Percentiles rank a stretch among this genome's conserved stretches.
Conservation (phyloP, 495 filamentous ascomycete species). For the Thozetella sp. region DNA sequence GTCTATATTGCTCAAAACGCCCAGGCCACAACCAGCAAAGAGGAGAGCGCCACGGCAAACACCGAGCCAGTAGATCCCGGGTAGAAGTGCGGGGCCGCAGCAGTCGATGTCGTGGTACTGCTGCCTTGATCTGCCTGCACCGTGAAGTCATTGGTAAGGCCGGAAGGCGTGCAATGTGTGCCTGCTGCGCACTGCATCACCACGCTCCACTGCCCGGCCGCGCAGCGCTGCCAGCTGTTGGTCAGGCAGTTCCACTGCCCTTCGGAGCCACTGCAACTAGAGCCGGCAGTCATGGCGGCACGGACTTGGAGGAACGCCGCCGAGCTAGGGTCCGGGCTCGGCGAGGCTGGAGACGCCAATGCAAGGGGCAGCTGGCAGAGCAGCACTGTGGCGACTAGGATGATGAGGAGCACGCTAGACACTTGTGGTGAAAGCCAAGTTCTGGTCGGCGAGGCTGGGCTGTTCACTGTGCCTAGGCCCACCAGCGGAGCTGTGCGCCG, state of each 20-base stretch:
- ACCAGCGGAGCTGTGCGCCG: not conserved
- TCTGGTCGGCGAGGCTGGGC: no score
- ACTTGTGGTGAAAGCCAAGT: no score
- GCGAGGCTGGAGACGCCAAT: not conserved
- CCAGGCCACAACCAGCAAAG: no score
- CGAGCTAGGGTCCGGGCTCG: not conserved
- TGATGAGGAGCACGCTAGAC: not conserved
- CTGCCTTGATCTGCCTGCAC: constrained; percentile 1
- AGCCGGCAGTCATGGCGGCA: constrained; percentile 13
- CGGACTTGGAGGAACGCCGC: not conserved
- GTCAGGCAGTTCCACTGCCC: constrained; percentile 42
- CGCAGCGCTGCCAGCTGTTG: constrained; percentile 37
- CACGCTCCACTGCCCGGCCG: constrained; percentile 27
- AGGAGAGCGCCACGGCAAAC: no score
- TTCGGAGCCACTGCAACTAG: constrained; percentile 25
- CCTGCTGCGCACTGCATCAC: constrained; percentile 28
- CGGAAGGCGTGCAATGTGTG: constrained; percentile 28
- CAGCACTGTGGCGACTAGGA: not conserved
- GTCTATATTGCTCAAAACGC: no score
- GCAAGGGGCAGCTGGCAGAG: not conserved
- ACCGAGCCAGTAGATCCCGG: no score
- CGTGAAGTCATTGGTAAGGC: constrained; percentile 27
- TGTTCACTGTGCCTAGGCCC: no score
- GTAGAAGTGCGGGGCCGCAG: no score
- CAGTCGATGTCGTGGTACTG: not conserved